phyloP scores from a whole-genome alignment of 768 basidiomycete genomes.

The Suillus fuscotomentosus region DNA sequence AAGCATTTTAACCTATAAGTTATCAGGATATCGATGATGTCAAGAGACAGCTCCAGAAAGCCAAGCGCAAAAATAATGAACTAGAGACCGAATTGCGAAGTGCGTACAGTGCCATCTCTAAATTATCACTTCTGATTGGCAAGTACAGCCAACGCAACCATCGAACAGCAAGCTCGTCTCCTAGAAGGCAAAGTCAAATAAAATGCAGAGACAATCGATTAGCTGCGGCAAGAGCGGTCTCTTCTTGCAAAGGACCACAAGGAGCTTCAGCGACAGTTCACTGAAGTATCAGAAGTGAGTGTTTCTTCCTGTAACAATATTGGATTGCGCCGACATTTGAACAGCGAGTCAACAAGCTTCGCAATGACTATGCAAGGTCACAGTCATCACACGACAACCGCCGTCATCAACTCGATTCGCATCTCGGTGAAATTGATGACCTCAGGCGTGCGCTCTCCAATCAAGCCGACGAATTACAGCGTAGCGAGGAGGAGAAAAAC shows the following conservation, averaged over 20 bases:
- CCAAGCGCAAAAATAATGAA: conserved; percentile 72
- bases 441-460: conserved; percentile 65
- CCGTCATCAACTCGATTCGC: conserved; percentile 71
- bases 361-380: conserved; percentile 56
- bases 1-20: conserved; percentile 9
- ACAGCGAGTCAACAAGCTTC: conserved; percentile 61
- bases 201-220: conserved; percentile 69
- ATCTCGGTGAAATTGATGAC: conserved; percentile 71
- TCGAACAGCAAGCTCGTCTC: conserved; percentile 73
- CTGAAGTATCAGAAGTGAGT: conserved; percentile 66
- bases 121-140: conserved; percentile 13
- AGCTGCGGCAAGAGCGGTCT: conserved; percentile 75
- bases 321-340: not conserved
- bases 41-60: conserved; percentile 59
- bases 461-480: conserved; percentile 61
- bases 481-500: conserved; percentile 61
- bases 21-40: conserved; percentile 78
- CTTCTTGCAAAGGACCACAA: conserved; percentile 69
- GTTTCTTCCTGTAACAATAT: not conserved
- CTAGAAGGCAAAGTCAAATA: conserved; percentile 67
- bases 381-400: conserved; percentile 69
- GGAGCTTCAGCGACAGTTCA: conserved; percentile 64
- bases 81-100: conserved; percentile 75
- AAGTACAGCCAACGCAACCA: conserved; percentile 54
- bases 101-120: conserved; percentile 28